phyloP scores from a whole-genome alignment of 257 asterid species.

The Parsonsia alboflavescens region DNA sequence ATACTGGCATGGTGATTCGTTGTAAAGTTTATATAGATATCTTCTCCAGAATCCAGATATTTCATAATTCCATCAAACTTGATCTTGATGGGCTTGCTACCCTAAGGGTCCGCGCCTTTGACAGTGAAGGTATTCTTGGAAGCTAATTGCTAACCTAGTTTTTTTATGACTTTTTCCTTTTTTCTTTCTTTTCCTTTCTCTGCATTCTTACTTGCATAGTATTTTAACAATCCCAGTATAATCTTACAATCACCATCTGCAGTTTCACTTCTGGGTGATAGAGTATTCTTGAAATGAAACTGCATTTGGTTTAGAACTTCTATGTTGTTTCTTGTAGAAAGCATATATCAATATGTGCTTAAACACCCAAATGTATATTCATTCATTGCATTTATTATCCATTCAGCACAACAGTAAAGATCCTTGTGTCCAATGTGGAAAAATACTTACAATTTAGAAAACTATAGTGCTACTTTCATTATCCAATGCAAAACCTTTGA shows the following conservation, averaged over 20 bases:
- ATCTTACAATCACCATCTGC: neutral
- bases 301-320: neutral
- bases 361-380: neutral
- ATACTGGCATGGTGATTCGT: slow-evolving; percentile 76
- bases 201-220: neutral
- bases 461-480: neutral
- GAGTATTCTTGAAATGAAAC: neutral
- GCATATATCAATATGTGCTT: too few relatives aligned
- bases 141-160: slow-evolving; percentile 6
- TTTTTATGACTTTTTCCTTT: neutral
- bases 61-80: slow-evolving; percentile 82
- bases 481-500: neutral
- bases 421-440: neutral
- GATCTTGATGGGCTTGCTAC: slow-evolving; percentile 94
- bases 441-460: neutral
- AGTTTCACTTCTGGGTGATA: neutral
- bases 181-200: neutral
- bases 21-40: slow-evolving; percentile 84
- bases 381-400: neutral
- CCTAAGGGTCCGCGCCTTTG: slow-evolving; percentile 82
- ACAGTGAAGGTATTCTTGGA: slow-evolving; percentile 52
- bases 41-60: slow-evolving; percentile 75
- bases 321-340: neutral
- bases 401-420: neutral
- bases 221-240: neutral